These are phyloP conservation scores for Yarrowia divulgata DNA, from an alignment of 805 yeast genomes.

Conservation along the genomic window DNA sequence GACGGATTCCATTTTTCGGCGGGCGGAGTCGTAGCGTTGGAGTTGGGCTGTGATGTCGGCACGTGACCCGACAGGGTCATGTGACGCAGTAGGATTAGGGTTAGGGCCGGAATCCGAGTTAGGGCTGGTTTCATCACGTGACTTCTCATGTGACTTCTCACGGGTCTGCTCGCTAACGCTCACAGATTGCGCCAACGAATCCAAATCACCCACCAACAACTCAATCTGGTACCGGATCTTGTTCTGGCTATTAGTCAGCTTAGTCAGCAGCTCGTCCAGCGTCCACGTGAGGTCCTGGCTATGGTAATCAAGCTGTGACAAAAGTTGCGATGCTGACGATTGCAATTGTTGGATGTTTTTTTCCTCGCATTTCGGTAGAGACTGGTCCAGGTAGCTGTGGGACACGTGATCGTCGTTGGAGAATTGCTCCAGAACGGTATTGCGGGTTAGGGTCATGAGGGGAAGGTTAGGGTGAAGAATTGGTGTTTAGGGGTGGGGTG, in stretches of 20 bases:
- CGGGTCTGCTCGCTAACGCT: neutral
- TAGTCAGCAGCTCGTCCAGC: constrained; percentile 45
- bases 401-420: constrained; percentile 45
- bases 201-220: constrained; percentile 48
- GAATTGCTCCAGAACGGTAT: constrained; percentile 45
- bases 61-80: too few relatives aligned
- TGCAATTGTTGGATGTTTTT: constrained; percentile 46
- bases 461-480: too few relatives aligned
- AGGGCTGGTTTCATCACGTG: neutral
- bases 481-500: neutral
- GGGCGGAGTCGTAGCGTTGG: constrained; percentile 44
- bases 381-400: constrained; percentile 32
- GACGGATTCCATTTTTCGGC: constrained; percentile 46
- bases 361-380: constrained; percentile 36
- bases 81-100: too few relatives aligned
- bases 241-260: constrained; percentile 45
- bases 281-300: constrained; percentile 47
- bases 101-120: too few relatives aligned
- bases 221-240: constrained; percentile 50
- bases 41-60: neutral
- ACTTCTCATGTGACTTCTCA: too few relatives aligned
- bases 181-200: constrained; percentile 41
- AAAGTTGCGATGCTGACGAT: constrained; percentile 46
- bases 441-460: constrained; percentile 20
- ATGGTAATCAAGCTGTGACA: constrained; percentile 48